Conservation (phyloP, 179 eudicot species). For the Silene coronaria region DNA sequence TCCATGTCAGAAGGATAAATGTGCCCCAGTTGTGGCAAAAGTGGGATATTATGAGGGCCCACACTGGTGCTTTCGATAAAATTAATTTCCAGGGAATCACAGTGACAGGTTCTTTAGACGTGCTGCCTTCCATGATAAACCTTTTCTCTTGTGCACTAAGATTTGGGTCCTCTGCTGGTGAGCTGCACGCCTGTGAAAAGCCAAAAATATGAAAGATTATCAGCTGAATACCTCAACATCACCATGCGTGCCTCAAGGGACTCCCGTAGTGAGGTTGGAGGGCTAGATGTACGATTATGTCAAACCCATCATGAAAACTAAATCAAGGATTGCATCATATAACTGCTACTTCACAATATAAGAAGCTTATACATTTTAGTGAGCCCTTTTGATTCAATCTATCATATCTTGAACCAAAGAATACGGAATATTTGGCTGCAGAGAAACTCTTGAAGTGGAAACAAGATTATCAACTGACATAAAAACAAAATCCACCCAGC, state of each 20-base stretch:
- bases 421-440: not conserved
- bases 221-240: slow-evolving; percentile 1
- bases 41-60: slow-evolving; percentile 97
- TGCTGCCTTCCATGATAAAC: slow-evolving; percentile 57
- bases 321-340: not conserved
- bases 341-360: not conserved
- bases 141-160: slow-evolving; percentile 61
- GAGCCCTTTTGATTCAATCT: not conserved
- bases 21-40: slow-evolving; percentile 95
- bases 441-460: no score
- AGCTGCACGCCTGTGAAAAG: slow-evolving; percentile 60
- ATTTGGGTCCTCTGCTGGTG: slow-evolving; percentile 76
- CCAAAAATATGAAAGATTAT: not conserved
- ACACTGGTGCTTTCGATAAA: slow-evolving; percentile 81
- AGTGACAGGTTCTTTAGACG: slow-evolving; percentile 64
- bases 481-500: not conserved
- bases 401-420: not conserved
- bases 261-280: not conserved
- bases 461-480: not conserved
- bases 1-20: slow-evolving; percentile 88
- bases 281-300: not conserved
- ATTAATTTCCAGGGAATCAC: slow-evolving; percentile 86
- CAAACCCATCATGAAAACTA: not conserved
- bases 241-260: not conserved
- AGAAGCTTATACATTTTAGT: not conserved